Evolutionary conservation across 495 filamentous ascomycete genomes (phyloP).

Genomic region (Tuber microsphaerosporum): DNA sequence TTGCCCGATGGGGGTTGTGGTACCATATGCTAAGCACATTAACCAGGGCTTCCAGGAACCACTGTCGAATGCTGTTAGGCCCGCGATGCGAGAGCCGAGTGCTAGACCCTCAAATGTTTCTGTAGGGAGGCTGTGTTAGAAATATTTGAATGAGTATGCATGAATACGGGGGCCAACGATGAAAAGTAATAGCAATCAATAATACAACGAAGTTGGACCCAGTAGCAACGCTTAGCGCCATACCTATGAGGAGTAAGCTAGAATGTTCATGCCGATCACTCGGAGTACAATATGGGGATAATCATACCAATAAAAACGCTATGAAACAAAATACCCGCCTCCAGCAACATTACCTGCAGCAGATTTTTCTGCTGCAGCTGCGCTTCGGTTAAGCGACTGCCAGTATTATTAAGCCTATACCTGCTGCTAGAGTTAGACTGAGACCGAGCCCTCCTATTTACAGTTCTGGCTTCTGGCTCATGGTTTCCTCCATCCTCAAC

Average conservation of each 20-base stretch:
- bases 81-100: conserved; percentile 57
- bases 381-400: conserved; percentile 31
- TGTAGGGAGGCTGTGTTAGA: conserved; percentile 3
- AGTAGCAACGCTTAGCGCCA: conserved; percentile 59
- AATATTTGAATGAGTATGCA: neutral
- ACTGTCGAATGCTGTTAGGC: conserved; percentile 49
- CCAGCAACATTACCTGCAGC: conserved; percentile 70
- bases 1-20: conserved; percentile 55
- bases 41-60: conserved; percentile 53
- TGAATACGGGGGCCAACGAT: conserved; percentile 38
- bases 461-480: conserved; percentile 19
- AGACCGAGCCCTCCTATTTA: conserved; percentile 22
- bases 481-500: conserved; percentile 6
- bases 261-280: neutral
- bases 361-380: conserved; percentile 56
- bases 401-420: conserved; percentile 9
- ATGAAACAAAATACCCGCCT: conserved; percentile 84
- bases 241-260: conserved; percentile 50
- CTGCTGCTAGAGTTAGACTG: conserved; percentile 14
- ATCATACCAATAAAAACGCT: conserved; percentile 56
- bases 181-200: conserved; percentile 61
- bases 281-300: neutral
- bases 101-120: conserved; percentile 66
- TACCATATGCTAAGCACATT: conserved; percentile 57
- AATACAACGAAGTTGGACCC: conserved; percentile 59